Percentiles rank a stretch among this genome's conserved stretches.
Evolutionary conservation across 305 asterid species (phyloP).

Genomic region (Fraxinus platypoda): DNA sequence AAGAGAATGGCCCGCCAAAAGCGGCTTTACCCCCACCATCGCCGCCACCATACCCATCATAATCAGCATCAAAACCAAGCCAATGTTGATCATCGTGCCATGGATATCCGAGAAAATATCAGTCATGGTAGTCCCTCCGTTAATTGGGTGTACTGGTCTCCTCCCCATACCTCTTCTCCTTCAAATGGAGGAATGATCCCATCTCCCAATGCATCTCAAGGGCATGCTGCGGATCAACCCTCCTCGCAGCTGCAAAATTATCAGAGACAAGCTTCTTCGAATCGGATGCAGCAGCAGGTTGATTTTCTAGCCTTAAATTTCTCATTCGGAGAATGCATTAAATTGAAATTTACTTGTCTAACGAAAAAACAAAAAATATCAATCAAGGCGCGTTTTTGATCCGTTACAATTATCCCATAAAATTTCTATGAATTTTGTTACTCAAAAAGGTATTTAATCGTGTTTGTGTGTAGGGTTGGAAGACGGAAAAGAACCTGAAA

Average conservation of each 20-base stretch:
- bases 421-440: neutral
- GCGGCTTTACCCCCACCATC: conserved; percentile 37
- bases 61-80: conserved; percentile 33
- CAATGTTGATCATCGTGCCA: conserved; percentile 22
- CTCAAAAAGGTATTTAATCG: neutral
- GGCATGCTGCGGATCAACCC: conserved; percentile 24
- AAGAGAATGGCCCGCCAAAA: conserved; percentile 91
- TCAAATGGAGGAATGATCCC: conserved; percentile 20
- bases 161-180: conserved; percentile 20
- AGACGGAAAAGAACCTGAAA: conserved; percentile 74
- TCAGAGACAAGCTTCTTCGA: conserved; percentile 30
- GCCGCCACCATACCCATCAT: conserved; percentile 32
- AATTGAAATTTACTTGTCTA: neutral
- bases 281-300: conserved; percentile 52
- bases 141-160: conserved; percentile 45
- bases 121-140: conserved; percentile 24
- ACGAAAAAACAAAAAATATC: neutral
- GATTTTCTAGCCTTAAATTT: neutral
- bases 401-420: neutral
- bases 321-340: neutral
- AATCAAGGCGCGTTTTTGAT: neutral
- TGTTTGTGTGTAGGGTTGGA: conserved; percentile 40
- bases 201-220: conserved; percentile 25
- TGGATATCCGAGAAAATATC: conserved; percentile 25
- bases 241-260: conserved; percentile 27